Evolutionary conservation across 129 eudicot genomes (phyloP).

Genomic region (Silybum marianum): DNA sequence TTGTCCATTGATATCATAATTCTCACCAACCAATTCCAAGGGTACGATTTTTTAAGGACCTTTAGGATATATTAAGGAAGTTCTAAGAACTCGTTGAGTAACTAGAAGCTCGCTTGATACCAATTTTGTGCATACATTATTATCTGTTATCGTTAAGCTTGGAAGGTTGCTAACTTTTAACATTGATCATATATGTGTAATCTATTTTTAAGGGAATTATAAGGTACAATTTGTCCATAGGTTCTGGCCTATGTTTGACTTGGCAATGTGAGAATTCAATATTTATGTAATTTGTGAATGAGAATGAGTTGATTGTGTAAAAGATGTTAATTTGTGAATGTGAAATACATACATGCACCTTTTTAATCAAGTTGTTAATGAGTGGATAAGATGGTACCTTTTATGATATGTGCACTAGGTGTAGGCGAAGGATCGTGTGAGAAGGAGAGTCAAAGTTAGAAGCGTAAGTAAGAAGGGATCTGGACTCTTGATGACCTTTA

Average conservation of each 20-base stretch:
- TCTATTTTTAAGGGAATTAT: not conserved
- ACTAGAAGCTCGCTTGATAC: not conserved
- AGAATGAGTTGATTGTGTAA: not conserved
- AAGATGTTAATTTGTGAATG: not conserved
- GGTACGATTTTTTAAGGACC: too few species aligned
- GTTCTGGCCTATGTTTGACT: too few species aligned
- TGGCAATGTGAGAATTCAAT: not conserved
- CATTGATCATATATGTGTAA: not conserved
- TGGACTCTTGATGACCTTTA: too few species aligned
- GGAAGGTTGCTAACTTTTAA: not conserved
- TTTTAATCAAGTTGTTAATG: constrained; percentile 8
- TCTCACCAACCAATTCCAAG: too few species aligned
- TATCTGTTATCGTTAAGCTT: not conserved
- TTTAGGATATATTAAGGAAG: not conserved
- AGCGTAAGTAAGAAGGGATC: too few species aligned
- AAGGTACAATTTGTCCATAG: not conserved
- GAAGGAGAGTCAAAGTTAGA: too few species aligned
- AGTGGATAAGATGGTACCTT: not conserved
- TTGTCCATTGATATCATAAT: too few species aligned
- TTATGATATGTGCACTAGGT: not conserved
- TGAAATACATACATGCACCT: too few species aligned
- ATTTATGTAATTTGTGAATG: not conserved
- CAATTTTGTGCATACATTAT: not conserved
- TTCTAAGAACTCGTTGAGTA: not conserved
- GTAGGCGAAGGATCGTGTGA: not conserved